A percentile compares a stretch with the other conserved stretches of the same genome.
Evolutionary conservation across 2,329 filamentous ascomycete species (phyloP).

Genomic region (Stagonosporopsis chrysanthemi): DNA sequence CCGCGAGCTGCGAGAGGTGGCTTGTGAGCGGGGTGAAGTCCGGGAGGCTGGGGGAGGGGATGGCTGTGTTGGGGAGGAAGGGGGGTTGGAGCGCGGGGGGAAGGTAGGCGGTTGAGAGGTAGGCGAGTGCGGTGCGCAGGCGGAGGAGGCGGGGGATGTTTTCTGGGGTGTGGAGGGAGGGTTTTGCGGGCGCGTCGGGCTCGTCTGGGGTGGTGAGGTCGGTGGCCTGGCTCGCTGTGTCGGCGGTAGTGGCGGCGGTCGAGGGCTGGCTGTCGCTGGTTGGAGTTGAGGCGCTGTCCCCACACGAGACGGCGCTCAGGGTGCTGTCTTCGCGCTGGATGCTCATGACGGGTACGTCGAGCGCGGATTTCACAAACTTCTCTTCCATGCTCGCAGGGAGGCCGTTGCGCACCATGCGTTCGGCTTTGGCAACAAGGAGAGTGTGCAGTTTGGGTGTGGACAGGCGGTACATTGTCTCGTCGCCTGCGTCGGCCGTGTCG

Average conservation of each 20-base stretch:
- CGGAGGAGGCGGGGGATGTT: slow-evolving; percentile 68
- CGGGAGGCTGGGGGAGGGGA: slow-evolving; percentile 51
- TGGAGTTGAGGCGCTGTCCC: slow-evolving; percentile 20
- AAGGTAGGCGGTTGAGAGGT: slow-evolving; percentile 70
- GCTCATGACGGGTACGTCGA: slow-evolving; percentile 78
- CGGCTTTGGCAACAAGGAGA: slow-evolving; percentile 75
- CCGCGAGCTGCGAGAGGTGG: slow-evolving; percentile 71
- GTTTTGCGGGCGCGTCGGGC: slow-evolving; percentile 13
- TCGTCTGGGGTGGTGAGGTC: slow-evolving; percentile 26
- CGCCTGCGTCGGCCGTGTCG: slow-evolving; percentile 82
- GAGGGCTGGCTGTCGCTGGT: slow-evolving; percentile 15
- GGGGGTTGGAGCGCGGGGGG: slow-evolving; percentile 46
- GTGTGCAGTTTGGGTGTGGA: slow-evolving; percentile 73
- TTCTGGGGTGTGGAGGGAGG: slow-evolving; percentile 38
- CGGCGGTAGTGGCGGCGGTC: slow-evolving; percentile 36
- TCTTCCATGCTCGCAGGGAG: slow-evolving; percentile 86
- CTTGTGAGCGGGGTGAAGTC: slow-evolving; percentile 76
- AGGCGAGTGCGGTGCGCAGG: slow-evolving; percentile 69
- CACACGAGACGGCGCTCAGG: slow-evolving; percentile 31
- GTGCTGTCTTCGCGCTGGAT: slow-evolving; percentile 66
- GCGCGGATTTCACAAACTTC: slow-evolving; percentile 75
- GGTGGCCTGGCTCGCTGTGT: slow-evolving; percentile 32
- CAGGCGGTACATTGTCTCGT: slow-evolving; percentile 84
- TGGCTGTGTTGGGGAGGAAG: slow-evolving; percentile 46
- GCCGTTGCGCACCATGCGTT: slow-evolving; percentile 67